Evolutionary conservation across 2,329 filamentous ascomycete species (phyloP).

Genomic region (Rutstroemia sp.): DNA sequence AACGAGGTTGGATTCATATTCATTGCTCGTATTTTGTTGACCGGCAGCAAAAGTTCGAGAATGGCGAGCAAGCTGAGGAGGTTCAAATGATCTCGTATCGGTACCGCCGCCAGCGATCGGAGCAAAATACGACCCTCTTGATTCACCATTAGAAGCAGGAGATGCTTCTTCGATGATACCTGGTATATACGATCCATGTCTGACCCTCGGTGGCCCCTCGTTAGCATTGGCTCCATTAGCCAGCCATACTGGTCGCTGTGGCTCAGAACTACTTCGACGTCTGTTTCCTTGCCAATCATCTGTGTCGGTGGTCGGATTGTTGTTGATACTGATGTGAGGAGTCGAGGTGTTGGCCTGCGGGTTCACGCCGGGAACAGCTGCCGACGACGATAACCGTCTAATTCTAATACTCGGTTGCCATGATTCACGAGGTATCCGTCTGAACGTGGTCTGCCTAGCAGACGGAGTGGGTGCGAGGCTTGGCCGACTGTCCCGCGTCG

Average conservation of each 20-base stretch:
- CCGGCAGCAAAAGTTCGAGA: neutral
- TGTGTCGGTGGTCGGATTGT: neutral
- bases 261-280: slow-evolving; percentile 12
- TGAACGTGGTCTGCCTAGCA: neutral
- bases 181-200: slow-evolving; percentile 6
- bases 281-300: slow-evolving; percentile 2
- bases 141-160: neutral
- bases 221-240: neutral
- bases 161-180: slow-evolving; percentile 5
- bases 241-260: slow-evolving; percentile 4
- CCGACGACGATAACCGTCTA: slow-evolving; percentile 11
- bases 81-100: neutral
- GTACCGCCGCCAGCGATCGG: neutral
- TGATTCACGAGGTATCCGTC: neutral
- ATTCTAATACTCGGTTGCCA: slow-evolving; percentile 23
- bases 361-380: neutral
- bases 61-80: neutral
- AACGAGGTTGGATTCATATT: slow-evolving; percentile 57
- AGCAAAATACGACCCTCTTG: neutral
- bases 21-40: neutral
- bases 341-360: slow-evolving; percentile 1
- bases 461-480: neutral
- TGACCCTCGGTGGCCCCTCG: neutral
- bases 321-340: slow-evolving; percentile 1
- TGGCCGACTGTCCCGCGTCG: neutral